These are phyloP conservation scores for Xylaria multiplex DNA, from an alignment of 2,329 filamentous ascomycete genomes.

Conservation along the genomic window DNA sequence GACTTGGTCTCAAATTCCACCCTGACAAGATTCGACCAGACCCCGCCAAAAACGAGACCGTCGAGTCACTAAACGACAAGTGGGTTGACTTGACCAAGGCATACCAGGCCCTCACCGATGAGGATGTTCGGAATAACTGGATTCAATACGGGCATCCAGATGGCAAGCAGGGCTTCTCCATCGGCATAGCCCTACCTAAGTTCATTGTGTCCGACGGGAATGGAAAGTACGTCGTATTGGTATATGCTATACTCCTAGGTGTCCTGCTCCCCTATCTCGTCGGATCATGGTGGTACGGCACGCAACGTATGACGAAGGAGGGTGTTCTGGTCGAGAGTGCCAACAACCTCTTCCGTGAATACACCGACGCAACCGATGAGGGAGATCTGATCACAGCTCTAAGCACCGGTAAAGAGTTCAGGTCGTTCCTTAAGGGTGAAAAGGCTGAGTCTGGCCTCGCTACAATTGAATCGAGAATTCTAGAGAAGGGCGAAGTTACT, in stretches of 20 bases:
- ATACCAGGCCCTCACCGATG: conserved; percentile 96
- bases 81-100: conserved; percentile 98
- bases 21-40: conserved; percentile 93
- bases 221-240: conserved; percentile 91
- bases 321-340: conserved; percentile 92
- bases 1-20: conserved; percentile 85
- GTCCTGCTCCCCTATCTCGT: conserved; percentile 92
- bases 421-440: conserved; percentile 77
- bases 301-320: conserved; percentile 91
- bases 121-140: conserved; percentile 97
- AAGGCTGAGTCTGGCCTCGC: conserved; percentile 83
- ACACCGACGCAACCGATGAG: conserved; percentile 83
- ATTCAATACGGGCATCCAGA: conserved; percentile 96
- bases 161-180: conserved; percentile 97
- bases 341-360: conserved; percentile 93
- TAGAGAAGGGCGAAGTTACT: conserved; percentile 66
- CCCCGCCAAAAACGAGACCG: conserved; percentile 85
- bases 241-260: conserved; percentile 89
- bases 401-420: conserved; percentile 87
- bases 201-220: conserved; percentile 93
- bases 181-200: conserved; percentile 93
- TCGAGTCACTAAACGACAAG: conserved; percentile 82
- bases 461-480: conserved; percentile 83
- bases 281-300: conserved; percentile 99
- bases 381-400: conserved; percentile 82